Base-by-base conservation (phyloP, 192 early-diverging fungal species). In the Allomyces javanicus region DNA sequence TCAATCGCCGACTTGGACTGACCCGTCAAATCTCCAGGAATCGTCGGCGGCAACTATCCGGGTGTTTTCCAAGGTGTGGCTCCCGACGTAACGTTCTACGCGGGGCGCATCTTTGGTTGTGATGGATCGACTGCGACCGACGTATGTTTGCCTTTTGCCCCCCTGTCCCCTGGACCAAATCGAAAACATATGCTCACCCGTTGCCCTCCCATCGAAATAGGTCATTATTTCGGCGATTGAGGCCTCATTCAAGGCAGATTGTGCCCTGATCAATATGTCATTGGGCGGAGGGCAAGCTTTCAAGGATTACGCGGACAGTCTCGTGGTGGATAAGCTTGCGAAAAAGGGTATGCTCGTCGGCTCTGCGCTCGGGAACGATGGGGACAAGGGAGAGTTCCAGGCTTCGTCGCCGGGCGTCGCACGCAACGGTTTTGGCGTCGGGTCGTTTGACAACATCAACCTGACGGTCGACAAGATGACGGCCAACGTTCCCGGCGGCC, bases 351-450 rank as follows among this genome's bases (percentile, higher is more conserved):
- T 83, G 24, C 67, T 85, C 33, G 79, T 91, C 14, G 75, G 82
- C 63, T 76, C 84, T 24, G 78, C 90, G 21, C 75, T 76, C 43
- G 93, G 93, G 21, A 95, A 95, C 77, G 78, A 84, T 33, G 91
- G 91, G 45, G 43, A 67, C 25, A 70, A 71, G 25, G 87, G 87
- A 0, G 25, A 86, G 1, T 81, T 74, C 65, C 78, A 79, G 43
- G 75, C 76, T 3, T 69, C 75, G 17, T 66, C 77, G 3, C 84
- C 84, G 6, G 76, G 78, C 0, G 64, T 79, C n/a, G 77, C 78
- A 0, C 64, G 64, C 24, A 69, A 81, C 58, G 83, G 79, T 33
- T 67, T 88, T 7, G 74, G 75, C 19, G 82, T 90, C 61, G 86
- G 79, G 19, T 77, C 83, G 24, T 69, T 86, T 12, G 81, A 75